Percentiles rank a stretch among this genome's conserved stretches.
phyloP scores from a whole-genome alignment of 257 asterid species.

The Nicotiana benthamiana region DNA sequence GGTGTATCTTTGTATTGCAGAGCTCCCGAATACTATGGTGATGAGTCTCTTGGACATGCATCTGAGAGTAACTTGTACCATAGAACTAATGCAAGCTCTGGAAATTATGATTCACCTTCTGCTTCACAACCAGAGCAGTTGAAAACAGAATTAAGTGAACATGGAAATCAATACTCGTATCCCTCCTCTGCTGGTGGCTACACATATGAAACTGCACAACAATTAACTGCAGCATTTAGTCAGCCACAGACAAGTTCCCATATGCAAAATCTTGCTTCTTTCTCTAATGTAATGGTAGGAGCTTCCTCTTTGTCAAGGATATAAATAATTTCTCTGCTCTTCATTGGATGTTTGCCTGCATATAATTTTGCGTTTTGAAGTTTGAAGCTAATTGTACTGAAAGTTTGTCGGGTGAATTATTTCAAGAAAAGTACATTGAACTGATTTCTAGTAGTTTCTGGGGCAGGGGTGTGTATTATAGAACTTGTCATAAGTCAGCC shows the following conservation, averaged over 20 bases:
- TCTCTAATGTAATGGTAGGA: slow-evolving; percentile 59
- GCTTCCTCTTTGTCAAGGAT: neutral
- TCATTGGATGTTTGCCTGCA: neutral
- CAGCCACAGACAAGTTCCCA: slow-evolving; percentile 47
- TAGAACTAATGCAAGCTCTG: slow-evolving; percentile 38
- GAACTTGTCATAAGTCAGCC: neutral
- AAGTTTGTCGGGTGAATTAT: neutral
- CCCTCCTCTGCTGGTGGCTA: slow-evolving; percentile 48
- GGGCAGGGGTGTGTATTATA: neutral
- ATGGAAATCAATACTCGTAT: slow-evolving; percentile 49
- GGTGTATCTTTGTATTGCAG: slow-evolving; percentile 28
- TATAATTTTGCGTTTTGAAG: neutral
- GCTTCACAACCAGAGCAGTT: slow-evolving; percentile 53
- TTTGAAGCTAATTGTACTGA: neutral
- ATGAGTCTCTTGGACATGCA: slow-evolving; percentile 44
- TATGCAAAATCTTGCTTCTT: slow-evolving; percentile 49
- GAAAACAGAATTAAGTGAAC: slow-evolving; percentile 52
- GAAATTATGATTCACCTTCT: slow-evolving; percentile 49
- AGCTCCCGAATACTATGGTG: slow-evolving; percentile 52
- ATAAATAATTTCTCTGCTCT: neutral
- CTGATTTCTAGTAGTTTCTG: neutral
- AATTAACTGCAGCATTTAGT: slow-evolving; percentile 36
- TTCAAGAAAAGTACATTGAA: neutral
- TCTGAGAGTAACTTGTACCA: slow-evolving; percentile 49
- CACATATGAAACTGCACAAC: slow-evolving; percentile 48